Evolutionary conservation across 805 yeast genomes (phyloP).

Genomic region (Spathaspora gorwiae): DNA sequence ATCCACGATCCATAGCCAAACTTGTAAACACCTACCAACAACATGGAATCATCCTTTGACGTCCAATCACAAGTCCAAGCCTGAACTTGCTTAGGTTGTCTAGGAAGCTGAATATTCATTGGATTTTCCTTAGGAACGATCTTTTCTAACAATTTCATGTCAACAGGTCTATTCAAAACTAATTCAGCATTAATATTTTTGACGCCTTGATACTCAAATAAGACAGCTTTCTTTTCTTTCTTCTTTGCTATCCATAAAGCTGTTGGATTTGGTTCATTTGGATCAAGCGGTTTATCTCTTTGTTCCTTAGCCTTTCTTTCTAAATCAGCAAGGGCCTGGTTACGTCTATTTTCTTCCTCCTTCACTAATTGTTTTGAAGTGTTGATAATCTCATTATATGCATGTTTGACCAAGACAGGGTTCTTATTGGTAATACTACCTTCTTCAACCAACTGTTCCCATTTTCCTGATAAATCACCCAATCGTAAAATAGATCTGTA

Average conservation of each 20-base stretch:
- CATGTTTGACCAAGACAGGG: conserved; percentile 69
- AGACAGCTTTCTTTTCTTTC: conserved; percentile 83
- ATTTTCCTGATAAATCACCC: conserved; percentile 72
- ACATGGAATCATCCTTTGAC: conserved; percentile 76
- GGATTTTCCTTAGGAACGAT: conserved; percentile 53
- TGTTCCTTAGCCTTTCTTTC: conserved; percentile 56
- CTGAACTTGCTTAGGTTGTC: conserved; percentile 71
- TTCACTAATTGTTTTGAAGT: conserved; percentile 58
- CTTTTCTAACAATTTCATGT: conserved; percentile 62
- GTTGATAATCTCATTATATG: conserved; percentile 67
- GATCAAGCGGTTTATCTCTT: conserved; percentile 26
- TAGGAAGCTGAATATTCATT: conserved; percentile 53
- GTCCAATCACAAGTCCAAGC: conserved; percentile 93
- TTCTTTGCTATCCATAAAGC: conserved; percentile 59
- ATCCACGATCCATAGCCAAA: conserved; percentile 97
- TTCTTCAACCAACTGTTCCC: conserved; percentile 86
- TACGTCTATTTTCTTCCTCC: conserved; percentile 62
- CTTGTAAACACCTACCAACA: conserved; percentile 80
- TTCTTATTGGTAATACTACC: conserved; percentile 84
- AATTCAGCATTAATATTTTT: conserved; percentile 89
- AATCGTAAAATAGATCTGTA: conserved; percentile 76
- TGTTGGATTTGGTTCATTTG: conserved; percentile 42
- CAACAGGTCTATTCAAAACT: conserved; percentile 77
- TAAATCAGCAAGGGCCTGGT: conserved; percentile 49
- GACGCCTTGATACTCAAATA: conserved; percentile 85